Base-by-base conservation (phyloP, 176 grass and related monocot species). In the Carex cristatella region DNA sequence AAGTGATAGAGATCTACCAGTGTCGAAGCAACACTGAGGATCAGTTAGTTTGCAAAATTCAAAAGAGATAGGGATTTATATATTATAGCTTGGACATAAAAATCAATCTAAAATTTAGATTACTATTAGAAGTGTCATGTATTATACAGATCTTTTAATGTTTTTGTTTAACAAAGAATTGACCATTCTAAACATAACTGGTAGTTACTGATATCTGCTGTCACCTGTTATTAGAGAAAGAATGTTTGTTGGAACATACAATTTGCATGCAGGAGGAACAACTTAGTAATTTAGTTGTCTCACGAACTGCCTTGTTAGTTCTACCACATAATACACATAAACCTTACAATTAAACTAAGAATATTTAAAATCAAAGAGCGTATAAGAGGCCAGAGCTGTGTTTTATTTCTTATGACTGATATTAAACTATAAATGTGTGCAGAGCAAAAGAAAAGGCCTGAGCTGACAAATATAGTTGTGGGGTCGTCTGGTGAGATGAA, bases 401-500 rank as follows among this genome's bases (percentile, higher is more conserved):
- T 56, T 32, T 32, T 75, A 31, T 12, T 78, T 57, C 0, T 9
- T 16, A 76, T 78, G 49, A 5, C 51, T 78, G 74, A 78, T 78
- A 27, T 46, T 35, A 78, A 57, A 32, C 23, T 57, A 78, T 78
- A 55, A 18, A 16, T 92, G 63, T 55, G 87, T 94, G 59, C 90
- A 99, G 96, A 95, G 81, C 85, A 82, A 40, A 90, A 92, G 86
- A 91, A 55, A 71, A 94, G 96, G 83, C 91, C 96, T 32, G 91
- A 95, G 48, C 46, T 99, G 68, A 99, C 93, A 30, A 92, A 74
- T 72, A 92, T 99, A 32, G 82, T 99, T 86, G 89, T 88, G 63
- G 96, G 90, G 67, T 92, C 91, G 48, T 94, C 93, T 31, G 79
- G 81, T 59, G 93, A 81, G 84, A 94, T 99, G 96, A 91, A 99